These are phyloP conservation scores for Hygrocybe coccinea DNA, from an alignment of 768 basidiomycete genomes.

Conservation along the genomic window DNA sequence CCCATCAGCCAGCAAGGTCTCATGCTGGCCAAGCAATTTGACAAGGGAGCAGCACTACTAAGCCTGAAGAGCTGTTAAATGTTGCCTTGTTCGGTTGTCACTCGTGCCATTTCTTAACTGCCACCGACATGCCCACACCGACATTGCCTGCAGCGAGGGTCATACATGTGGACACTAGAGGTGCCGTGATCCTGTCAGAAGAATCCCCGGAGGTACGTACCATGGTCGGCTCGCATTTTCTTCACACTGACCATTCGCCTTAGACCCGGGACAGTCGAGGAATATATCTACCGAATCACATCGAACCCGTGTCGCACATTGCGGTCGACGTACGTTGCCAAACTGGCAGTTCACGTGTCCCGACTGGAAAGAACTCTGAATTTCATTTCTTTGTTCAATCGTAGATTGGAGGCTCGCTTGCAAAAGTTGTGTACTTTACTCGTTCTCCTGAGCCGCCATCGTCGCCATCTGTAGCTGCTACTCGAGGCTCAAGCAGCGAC, in stretches of 20 bases:
- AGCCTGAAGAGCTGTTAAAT: neutral
- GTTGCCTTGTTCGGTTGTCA: neutral
- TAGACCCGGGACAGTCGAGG: slow-evolving; percentile 92
- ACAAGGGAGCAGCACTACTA: no score
- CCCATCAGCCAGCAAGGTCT: no score
- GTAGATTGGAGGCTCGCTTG: slow-evolving; percentile 94
- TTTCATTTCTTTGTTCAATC: slow-evolving; percentile 18
- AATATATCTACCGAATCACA: slow-evolving; percentile 96
- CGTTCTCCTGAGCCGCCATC: slow-evolving; percentile 83
- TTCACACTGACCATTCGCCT: neutral
- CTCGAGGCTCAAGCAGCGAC: slow-evolving; percentile 48
- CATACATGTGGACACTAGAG: slow-evolving; percentile 92
- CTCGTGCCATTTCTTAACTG: neutral
- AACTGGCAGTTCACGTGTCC: slow-evolving; percentile 4
- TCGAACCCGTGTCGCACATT: slow-evolving; percentile 95
- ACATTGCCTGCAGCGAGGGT: slow-evolving; percentile 77
- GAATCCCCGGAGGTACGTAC: slow-evolving; percentile 84
- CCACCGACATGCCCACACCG: slow-evolving; percentile 42
- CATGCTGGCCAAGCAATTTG: no score
- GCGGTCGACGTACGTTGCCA: slow-evolving; percentile 95
- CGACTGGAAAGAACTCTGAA: slow-evolving; percentile 8
- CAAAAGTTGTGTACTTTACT: slow-evolving; percentile 98
- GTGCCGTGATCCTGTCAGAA: slow-evolving; percentile 88
- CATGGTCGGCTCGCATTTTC: slow-evolving; percentile 8
- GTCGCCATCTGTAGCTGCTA: slow-evolving; percentile 65